Evolutionary conservation across 1,284 basidiomycete genomes (phyloP), one percentile per base, ranked within the genome.

Genomic region (Ceratobasidium sp.): DNA sequence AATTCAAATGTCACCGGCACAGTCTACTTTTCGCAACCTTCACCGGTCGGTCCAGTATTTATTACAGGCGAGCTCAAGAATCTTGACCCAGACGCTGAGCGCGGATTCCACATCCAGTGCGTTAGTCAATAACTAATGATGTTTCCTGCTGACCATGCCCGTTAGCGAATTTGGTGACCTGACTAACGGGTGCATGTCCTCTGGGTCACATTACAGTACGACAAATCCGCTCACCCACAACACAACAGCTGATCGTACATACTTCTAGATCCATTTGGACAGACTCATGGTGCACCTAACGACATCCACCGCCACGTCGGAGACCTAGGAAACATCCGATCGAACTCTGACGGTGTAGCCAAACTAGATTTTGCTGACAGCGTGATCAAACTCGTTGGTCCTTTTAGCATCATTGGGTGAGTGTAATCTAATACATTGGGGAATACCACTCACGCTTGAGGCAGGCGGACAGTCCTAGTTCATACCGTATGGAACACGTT

Each of bases 31-130:
- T 82, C 84, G 52, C 92, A 93, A 79, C 76, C 82, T 2, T 79
- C 81, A 34, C 81, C 82, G 72, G 83, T 82, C 64, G 84, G 83
- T 21, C 84, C 87, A 45, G 89, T 92, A 71, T 86, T 81, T 28
- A 81, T 93, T 67, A 85, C 85, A 12, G 90, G 90, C 53, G 83
- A 87, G 73, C 82, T 93, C 76, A 83, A 82, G 75, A 85, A 85
- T 76, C 84, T 93, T 58, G 85, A 88, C 76, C 82, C 88, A 16
- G 83, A 84, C 69, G 84, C 88, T 23, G 79, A 84, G 76, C 85
- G 88, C 50, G 92, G 92, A 1, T 92, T 93, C 83, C 92, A 93
- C 80, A 81, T 93, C 75, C 91, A 93, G 91, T 91, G 74, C 70
- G 89, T 83, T n/a, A 45, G 32, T 39, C 48, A 30, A 18, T 62